Evolutionary conservation across 192 early-diverging fungal species (phyloP).

Genomic region (Entophlyctis helioformis): DNA sequence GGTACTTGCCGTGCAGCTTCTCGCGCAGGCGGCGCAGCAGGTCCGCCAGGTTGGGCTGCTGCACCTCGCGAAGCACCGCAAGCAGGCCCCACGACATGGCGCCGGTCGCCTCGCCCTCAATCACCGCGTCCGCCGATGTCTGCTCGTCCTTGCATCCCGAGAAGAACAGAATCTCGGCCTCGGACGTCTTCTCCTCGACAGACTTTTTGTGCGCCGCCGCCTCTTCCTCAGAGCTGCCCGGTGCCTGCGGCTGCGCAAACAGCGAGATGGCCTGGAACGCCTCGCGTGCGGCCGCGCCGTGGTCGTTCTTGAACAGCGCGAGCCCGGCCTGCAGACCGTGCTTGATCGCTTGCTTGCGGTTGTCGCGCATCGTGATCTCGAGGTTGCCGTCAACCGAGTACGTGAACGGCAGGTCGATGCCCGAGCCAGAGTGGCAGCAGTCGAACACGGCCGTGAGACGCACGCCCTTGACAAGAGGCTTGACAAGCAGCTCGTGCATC

Average conservation of each 20-base stretch:
- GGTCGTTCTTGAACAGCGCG: constrained; percentile 17
- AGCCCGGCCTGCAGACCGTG: constrained; percentile 16
- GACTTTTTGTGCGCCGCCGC: constrained; percentile 6
- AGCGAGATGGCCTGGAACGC: constrained; percentile 10
- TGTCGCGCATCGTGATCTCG: constrained; percentile 21
- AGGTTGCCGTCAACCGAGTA: constrained; percentile 26
- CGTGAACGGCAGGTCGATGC: constrained; percentile 34
- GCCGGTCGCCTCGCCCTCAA: constrained; percentile 43
- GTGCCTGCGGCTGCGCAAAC: neutral
- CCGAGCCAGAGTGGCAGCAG: constrained; percentile 38
- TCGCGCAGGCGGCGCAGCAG: constrained; percentile 25
- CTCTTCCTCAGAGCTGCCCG: too few species aligned
- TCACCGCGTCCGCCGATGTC: constrained; percentile 61
- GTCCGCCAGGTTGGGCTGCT: constrained; percentile 28
- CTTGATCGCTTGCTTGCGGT: constrained; percentile 18
- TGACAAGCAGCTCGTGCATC: constrained; percentile 17
- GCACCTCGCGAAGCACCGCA: constrained; percentile 15
- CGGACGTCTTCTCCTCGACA: constrained; percentile 9
- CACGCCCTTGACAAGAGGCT: constrained; percentile 19
- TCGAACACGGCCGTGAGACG: constrained; percentile 31
- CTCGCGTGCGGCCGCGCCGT: constrained; percentile 14
- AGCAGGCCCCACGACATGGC: constrained; percentile 61
- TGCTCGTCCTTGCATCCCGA: constrained; percentile 63
- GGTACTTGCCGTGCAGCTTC: constrained; percentile 25
- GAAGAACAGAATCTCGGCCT: constrained; percentile 46